Conservation (phyloP, 768 basidiomycete species). For the Naematelia aurantialba region DNA sequence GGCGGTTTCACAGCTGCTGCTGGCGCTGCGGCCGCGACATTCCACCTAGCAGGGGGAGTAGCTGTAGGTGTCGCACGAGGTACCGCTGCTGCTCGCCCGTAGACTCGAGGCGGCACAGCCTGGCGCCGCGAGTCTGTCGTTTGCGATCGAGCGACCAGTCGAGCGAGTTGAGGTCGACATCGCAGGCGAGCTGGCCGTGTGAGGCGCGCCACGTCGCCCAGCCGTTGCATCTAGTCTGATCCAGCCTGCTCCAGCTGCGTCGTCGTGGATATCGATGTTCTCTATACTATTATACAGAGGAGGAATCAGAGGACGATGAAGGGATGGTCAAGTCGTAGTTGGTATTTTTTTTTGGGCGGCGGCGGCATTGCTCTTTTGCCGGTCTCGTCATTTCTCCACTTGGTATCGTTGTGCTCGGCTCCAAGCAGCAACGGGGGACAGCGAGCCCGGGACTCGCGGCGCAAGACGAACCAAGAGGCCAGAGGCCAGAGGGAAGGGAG, state of each 20-base stretch:
- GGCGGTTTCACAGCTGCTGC: no score
- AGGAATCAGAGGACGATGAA: background rate
- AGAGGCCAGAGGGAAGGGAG: no score
- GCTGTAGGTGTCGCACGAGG: background rate
- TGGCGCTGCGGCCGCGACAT: no score
- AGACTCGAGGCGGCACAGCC: constrained; percentile 1
- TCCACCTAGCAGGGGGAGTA: no score
- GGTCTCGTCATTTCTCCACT: background rate
- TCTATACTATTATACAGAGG: background rate
- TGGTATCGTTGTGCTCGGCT: no score
- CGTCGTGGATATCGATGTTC: background rate
- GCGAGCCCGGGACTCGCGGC: no score
- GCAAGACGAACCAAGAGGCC: no score
- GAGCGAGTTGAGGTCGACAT: constrained; percentile 20
- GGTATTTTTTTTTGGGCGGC: no score
- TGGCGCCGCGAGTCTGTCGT: background rate
- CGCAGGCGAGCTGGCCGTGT: constrained; percentile 27
- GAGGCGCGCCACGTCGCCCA: constrained; percentile 19
- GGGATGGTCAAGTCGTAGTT: no score
- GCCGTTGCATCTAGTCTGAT: constrained; percentile 10
- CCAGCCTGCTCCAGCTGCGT: background rate
- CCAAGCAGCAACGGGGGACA: no score
- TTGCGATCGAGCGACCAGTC: constrained; percentile 5
- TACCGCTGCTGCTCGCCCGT: background rate
- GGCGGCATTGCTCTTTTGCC: background rate